A percentile compares a stretch with the other conserved stretches of the same genome.
These are phyloP conservation scores for Dactylonectria estremocensis DNA, from an alignment of 2,329 filamentous ascomycete genomes.

Conservation along the genomic window DNA sequence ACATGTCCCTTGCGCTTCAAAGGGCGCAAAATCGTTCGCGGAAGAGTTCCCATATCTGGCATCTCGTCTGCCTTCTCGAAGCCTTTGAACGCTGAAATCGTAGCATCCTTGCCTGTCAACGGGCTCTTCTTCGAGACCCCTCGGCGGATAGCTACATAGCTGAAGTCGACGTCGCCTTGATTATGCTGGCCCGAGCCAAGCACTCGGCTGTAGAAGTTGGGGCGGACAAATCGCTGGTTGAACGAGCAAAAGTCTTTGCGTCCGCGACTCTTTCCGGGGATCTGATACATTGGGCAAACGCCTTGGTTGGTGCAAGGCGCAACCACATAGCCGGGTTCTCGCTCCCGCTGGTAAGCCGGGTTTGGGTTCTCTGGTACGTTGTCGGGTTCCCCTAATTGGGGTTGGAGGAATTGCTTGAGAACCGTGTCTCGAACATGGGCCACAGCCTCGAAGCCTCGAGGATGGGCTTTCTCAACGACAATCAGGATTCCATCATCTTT, in stretches of 20 bases:
- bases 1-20: conserved; percentile 92
- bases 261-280: conserved; percentile 77
- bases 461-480: conserved; percentile 90
- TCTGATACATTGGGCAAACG: conserved; percentile 89
- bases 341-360: conserved; percentile 58
- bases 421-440: conserved; percentile 87
- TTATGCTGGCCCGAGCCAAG: conserved; percentile 79
- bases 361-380: conserved; percentile 57
- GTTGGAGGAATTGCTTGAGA: conserved; percentile 80
- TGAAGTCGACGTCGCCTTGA: conserved; percentile 92
- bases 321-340: conserved; percentile 75
- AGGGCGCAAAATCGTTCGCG: conserved; percentile 83
- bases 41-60: conserved; percentile 78
- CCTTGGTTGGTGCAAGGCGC: conserved; percentile 91
- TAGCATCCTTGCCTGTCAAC: conserved; percentile 68
- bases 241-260: conserved; percentile 95
- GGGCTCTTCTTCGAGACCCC: conserved; percentile 65
- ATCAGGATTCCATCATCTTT: conserved; percentile 89
- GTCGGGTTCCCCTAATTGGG: conserved; percentile 56
- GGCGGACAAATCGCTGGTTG: conserved; percentile 88
- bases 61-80: conserved; percentile 69
- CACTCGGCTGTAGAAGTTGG: conserved; percentile 84
- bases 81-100: conserved; percentile 79
- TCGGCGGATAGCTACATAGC: conserved; percentile 88
- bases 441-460: conserved; percentile 92